Conservation (phyloP, 1,284 basidiomycete genomes). For the Naganishia cerealis region DNA sequence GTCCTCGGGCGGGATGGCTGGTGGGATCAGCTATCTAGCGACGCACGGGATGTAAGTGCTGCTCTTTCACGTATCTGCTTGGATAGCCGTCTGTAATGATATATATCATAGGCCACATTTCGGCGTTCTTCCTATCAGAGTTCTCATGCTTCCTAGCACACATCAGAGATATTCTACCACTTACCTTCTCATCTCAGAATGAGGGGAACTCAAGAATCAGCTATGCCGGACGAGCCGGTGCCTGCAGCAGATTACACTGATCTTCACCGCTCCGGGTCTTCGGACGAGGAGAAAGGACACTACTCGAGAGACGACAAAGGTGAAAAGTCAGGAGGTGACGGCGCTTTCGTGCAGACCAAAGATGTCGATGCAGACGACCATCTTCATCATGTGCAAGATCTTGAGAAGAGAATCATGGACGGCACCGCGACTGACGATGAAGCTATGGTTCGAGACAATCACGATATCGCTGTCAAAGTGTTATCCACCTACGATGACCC, state of each 20-base stretch:
- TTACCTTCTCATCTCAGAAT: not conserved
- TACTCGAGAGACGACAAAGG: conserved; percentile 12
- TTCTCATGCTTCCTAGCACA: too few species aligned
- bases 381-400: conserved; percentile 34
- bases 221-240: conserved; percentile 8
- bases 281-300: conserved; percentile 11
- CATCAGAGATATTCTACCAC: too few species aligned
- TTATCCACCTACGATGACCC: conserved; percentile 57
- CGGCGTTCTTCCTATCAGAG: too few species aligned
- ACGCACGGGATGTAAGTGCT: too few species aligned
- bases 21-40: too few species aligned
- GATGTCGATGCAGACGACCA: conserved; percentile 22
- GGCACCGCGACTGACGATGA: conserved; percentile 30
- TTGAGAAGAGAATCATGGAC: conserved; percentile 32
- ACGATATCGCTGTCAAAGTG: conserved; percentile 46
- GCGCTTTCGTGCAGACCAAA: not conserved
- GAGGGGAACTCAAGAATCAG: not conserved
- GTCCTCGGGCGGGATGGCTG: too few species aligned
- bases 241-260: conserved; percentile 4
- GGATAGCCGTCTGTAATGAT: too few species aligned
- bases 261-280: not conserved
- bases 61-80: too few species aligned
- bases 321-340: not conserved
- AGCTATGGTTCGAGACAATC: conserved; percentile 25
- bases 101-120: too few species aligned